Conservation (phyloP, 2,329 filamentous ascomycete species). For the Diaporthe sp. region DNA sequence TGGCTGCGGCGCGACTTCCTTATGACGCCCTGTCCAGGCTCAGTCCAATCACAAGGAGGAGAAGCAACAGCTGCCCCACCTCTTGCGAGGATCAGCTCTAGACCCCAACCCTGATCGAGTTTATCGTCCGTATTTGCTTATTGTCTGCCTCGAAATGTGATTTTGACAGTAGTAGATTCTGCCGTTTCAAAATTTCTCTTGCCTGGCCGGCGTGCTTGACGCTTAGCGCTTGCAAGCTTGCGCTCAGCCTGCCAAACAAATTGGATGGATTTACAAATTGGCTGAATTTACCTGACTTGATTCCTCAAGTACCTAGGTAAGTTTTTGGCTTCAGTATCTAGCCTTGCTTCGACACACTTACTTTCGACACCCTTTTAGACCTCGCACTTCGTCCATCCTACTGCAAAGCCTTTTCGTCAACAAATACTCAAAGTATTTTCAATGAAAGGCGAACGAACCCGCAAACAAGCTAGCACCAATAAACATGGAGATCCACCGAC, state of each 20-base stretch:
- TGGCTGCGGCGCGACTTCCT: background rate
- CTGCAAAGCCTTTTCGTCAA: background rate
- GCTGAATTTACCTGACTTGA: background rate
- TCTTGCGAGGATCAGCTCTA: background rate
- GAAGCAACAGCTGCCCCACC: conserved; percentile 11
- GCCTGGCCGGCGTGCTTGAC: no score
- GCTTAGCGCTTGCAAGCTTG: background rate
- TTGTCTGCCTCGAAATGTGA: background rate
- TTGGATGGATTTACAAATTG: background rate
- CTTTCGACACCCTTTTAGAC: background rate
- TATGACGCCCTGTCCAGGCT: conserved; percentile 26
- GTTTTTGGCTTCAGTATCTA: background rate
- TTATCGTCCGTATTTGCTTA: background rate
- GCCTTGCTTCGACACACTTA: background rate
- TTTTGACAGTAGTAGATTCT: no score
- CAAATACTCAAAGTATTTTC: background rate
- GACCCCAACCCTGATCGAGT: background rate
- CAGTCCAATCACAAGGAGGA: conserved; percentile 15
- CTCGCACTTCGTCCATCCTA: background rate
- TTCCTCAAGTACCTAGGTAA: background rate
- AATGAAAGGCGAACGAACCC: background rate
- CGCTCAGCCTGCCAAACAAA: background rate
- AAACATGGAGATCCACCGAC: background rate
- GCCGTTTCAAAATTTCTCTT: no score
- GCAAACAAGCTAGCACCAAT: background rate